Conservation (phyloP, 2,329 filamentous ascomycete genomes). For the Aspergillus calidoustus region DNA sequence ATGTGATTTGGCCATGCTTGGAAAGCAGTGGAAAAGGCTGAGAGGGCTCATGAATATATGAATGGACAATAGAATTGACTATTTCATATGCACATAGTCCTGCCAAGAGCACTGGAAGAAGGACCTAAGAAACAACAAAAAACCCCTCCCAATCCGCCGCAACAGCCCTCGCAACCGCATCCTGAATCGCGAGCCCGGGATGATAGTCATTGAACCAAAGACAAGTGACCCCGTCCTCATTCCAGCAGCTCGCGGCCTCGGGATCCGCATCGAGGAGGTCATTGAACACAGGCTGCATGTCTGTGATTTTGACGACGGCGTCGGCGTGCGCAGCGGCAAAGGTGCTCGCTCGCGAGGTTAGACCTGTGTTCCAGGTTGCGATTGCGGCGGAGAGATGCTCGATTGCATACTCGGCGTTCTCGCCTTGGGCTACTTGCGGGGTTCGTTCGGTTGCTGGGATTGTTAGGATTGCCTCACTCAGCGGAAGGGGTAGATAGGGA, state of each 20-base stretch:
- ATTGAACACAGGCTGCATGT: constrained; percentile 17
- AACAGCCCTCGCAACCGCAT: constrained; percentile 17
- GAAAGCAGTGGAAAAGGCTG: no score
- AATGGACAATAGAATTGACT: no score
- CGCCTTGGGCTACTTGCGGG: constrained; percentile 10
- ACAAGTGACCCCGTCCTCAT: constrained; percentile 15
- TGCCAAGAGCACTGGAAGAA: no score
- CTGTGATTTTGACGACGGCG: constrained; percentile 13
- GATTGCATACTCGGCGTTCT: constrained; percentile 5
- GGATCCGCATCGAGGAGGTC: constrained; percentile 11
- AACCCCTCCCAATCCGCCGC: constrained; percentile 12
- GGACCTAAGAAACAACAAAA: not conserved
- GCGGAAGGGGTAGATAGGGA: not conserved
- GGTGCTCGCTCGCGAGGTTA: not conserved
- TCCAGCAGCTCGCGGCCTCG: constrained; percentile 12
- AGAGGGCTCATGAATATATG: no score
- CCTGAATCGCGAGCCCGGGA: constrained; percentile 16
- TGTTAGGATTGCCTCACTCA: not conserved
- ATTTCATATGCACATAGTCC: no score
- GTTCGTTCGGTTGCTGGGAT: constrained; percentile 13
- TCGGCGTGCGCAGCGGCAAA: constrained; percentile 3
- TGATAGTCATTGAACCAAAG: constrained; percentile 23
- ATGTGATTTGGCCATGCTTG: no score
- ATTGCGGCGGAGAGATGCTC: constrained; percentile 9
- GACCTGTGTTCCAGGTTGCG: constrained; percentile 10